Conservation (phyloP, 1,284 basidiomycete genomes). For the Tausonia pullulans region DNA sequence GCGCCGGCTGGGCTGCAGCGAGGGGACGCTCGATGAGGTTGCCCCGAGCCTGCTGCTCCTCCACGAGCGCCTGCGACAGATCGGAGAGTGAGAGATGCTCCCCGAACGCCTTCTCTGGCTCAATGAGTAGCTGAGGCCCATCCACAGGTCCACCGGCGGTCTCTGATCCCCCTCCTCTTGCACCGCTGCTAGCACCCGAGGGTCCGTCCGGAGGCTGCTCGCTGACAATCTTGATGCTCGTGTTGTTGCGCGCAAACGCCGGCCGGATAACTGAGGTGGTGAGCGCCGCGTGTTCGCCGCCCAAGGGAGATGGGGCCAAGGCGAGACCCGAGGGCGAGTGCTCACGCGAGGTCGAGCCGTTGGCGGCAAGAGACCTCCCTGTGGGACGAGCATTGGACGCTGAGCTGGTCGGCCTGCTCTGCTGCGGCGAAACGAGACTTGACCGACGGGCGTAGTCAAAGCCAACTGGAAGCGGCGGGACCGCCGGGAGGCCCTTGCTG, state of each 20-base stretch:
- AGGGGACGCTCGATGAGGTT: slow-evolving; percentile 52
- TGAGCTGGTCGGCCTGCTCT: background rate
- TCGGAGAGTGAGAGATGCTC: slow-evolving; percentile 82
- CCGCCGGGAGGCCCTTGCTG: background rate
- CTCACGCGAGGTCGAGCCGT: background rate
- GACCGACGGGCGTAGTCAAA: no score
- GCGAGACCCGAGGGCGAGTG: background rate
- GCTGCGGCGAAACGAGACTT: background rate
- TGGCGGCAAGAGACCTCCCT: background rate
- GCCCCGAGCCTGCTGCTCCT: slow-evolving; percentile 73
- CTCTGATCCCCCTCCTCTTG: slow-evolving; percentile 40
- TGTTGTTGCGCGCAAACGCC: slow-evolving; percentile 65
- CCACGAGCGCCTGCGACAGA: slow-evolving; percentile 73
- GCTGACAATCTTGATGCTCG: slow-evolving; percentile 79
- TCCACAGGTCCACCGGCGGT: no score
- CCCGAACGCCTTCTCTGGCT: slow-evolving; percentile 1
- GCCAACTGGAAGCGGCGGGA: slow-evolving; percentile 2
- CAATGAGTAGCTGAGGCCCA: background rate
- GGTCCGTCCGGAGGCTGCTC: slow-evolving; percentile 50
- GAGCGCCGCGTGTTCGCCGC: background rate
- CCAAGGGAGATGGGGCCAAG: background rate
- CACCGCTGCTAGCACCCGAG: slow-evolving; percentile 4
- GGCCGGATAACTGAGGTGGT: slow-evolving; percentile 48
- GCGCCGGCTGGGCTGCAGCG: slow-evolving; percentile 35
- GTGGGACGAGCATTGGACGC: background rate